Evolutionary conservation across 306 rosid genomes (phyloP), one percentile per base, ranked within the genome.

Genomic region (Quercus robur): DNA sequence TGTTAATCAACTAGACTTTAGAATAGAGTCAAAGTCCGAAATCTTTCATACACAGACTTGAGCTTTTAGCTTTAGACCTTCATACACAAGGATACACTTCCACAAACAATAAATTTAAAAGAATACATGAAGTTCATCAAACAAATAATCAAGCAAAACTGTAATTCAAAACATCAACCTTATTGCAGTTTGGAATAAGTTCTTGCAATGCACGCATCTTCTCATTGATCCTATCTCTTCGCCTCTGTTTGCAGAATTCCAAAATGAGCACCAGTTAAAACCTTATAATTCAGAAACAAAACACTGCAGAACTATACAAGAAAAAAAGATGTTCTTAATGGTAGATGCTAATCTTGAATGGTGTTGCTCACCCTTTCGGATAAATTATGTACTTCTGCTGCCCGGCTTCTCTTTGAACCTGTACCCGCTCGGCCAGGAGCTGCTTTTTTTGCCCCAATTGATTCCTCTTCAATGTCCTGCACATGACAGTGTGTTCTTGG

Each of bases 161-260:
- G 68, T 35, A 9, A 78, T 18, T 49, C 80, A 33, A 66, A 64
- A 69, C 26, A 5, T 67, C 46, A 80, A 94, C 97, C 97, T 94
- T 92, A 73, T 92, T 94, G 93, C 97, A 90, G 71, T 94, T 94
- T 52, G 98, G 98, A 82, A 94, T 88, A 80, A 94, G 97, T 61
- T 94, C 98, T 82, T 94, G 97, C 38, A 94, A 80, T 2, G 94
- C 89, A 8, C 98, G 94, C 98, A 94, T 94, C 91, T 84, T 94
- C 80, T 94, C 97, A 54, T 94, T 94, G 84, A 94, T 94, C 84
- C 93, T 84, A 80, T 89, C 94, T 83, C 98, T 89, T 81, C 96
- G 86, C 78, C 87, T 89, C 98, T 92, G 94, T 66, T 87, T 25
- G 30, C 64, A 87, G 5, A 80, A 85, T 41, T 75, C 64, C 56